These are phyloP conservation scores for Sicyos edulis DNA, from an alignment of 306 rosid genomes.

Conservation along the genomic window DNA sequence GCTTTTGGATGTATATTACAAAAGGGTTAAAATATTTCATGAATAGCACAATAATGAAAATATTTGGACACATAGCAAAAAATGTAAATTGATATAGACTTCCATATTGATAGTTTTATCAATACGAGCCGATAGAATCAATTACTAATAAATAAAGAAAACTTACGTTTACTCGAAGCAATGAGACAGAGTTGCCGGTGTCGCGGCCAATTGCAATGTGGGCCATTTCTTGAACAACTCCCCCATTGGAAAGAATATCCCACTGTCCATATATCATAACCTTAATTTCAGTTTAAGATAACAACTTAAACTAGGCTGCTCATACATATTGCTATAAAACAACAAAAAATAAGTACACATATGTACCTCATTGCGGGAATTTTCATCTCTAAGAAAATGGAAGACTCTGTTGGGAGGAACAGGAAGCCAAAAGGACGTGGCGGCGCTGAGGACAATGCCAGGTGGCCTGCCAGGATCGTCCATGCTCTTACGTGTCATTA, in stretches of 20 bases:
- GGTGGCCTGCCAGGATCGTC: conserved; percentile 97
- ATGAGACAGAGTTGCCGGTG: conserved; percentile 79
- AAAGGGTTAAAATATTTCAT: too few relatives aligned
- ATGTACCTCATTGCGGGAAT: conserved; percentile 68
- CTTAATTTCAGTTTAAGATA: background rate
- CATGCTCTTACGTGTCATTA: conserved; percentile 84
- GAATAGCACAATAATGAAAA: too few relatives aligned
- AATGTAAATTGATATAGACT: too few relatives aligned
- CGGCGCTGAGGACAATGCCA: conserved; percentile 92
- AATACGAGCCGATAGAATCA: too few relatives aligned
- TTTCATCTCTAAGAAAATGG: conserved; percentile 84
- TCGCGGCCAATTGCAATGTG: conserved; percentile 91
- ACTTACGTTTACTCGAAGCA: conserved; percentile 80
- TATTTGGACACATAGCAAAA: too few relatives aligned
- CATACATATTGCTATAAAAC: too few relatives aligned
- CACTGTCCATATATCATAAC: conserved; percentile 40
- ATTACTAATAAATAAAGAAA: too few relatives aligned
- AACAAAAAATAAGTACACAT: too few relatives aligned
- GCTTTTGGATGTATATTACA: too few relatives aligned
- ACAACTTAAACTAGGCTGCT: too few relatives aligned
- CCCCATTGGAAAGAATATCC: conserved; percentile 96
- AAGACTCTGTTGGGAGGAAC: conserved; percentile 76
- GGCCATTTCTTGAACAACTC: conserved; percentile 95
- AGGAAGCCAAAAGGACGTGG: conserved; percentile 99
- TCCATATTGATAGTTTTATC: too few relatives aligned